phyloP scores from a whole-genome alignment of 495 filamentous ascomycete species.

The Trichoderma orchidacearum region DNA sequence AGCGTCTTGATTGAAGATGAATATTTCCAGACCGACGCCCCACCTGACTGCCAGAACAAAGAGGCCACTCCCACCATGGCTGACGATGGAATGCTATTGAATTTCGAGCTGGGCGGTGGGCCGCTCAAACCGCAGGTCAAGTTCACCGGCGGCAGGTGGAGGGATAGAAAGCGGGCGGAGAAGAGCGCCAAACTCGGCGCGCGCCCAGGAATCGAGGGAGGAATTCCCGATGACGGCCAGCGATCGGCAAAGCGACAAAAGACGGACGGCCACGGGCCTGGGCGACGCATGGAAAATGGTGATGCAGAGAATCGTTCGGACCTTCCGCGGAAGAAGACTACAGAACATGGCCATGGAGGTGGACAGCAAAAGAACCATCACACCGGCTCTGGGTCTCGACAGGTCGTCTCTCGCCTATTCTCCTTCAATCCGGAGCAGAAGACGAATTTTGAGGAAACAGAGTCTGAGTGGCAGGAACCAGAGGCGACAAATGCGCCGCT shows the following conservation, averaged over 20 bases:
- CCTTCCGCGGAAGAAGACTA: constrained; percentile 4
- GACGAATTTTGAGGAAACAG: constrained; percentile 34
- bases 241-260: constrained; percentile 28
- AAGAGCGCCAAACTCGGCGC: constrained; percentile 40
- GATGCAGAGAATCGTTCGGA: not conserved
- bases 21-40: not conserved
- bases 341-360: constrained; percentile 7
- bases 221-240: constrained; percentile 7
- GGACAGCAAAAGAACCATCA: constrained; percentile 5
- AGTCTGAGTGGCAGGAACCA: constrained; percentile 28
- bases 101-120: constrained; percentile 64
- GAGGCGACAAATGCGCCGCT: constrained; percentile 93
- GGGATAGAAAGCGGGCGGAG: constrained; percentile 70
- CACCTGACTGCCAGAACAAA: not conserved
- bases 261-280: constrained; percentile 12
- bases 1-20: not conserved
- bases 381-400: constrained; percentile 20
- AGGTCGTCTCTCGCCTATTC: constrained; percentile 79
- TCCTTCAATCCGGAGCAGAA: constrained; percentile 66
- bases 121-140: constrained; percentile 44
- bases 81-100: constrained; percentile 89
- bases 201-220: constrained; percentile 2
- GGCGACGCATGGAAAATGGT: constrained; percentile 4
- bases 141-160: constrained; percentile 86
- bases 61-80: constrained; percentile 43